Base-by-base conservation (phyloP, 148 eudicot species). In the Pharnaceum exiguum region DNA sequence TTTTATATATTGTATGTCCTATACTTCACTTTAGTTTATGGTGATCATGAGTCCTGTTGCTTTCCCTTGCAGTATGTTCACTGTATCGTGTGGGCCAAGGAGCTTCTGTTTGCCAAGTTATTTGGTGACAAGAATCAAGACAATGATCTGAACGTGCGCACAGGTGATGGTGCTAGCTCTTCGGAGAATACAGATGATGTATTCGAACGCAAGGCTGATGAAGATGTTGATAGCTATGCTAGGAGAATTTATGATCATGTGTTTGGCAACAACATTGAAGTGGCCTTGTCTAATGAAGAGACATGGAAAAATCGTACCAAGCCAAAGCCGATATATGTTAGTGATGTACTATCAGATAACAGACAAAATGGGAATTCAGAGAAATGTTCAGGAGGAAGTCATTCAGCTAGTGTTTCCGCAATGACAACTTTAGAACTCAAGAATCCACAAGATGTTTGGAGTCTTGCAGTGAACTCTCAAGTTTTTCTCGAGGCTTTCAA, bases 81-180 rank as follows among this genome's bases (percentile, higher is more conserved):
- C 82, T 93, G 98, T 70, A 85, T 93, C 68, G 98, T 93, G 42
- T 88, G 98, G 98, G 96, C 95, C 39, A 93, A 93, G 73, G 98
- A 93, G 25, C 78, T 93, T 66, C 98, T 93, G 46, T 93, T 93
- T 61, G 79, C 96, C 39, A 93, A 93, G 75, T 66, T 93, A 29
- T 85, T 85, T 72, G 98, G 98, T 52, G 90, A 89, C 62, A 93
- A 71, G 71, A 93, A 93, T 66, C 96, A 81, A 71, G 98, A 79
- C 10, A 88, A 88, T 76, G 98, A 93, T 77, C 77, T 93, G 8
- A 93, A 93, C 75, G 98, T 93, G 51, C 95, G 83, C 35, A 81
- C 98, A 55, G 67, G 73, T 72, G 95, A 83, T 67, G 77, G 87
- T 55, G 75, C 90, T 71, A 78, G 84, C 65, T 87, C 95, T 59